These are phyloP conservation scores for Skeletonema tropicum DNA, from an alignment of 108 stramenopile genomes.

Conservation along the genomic window DNA sequence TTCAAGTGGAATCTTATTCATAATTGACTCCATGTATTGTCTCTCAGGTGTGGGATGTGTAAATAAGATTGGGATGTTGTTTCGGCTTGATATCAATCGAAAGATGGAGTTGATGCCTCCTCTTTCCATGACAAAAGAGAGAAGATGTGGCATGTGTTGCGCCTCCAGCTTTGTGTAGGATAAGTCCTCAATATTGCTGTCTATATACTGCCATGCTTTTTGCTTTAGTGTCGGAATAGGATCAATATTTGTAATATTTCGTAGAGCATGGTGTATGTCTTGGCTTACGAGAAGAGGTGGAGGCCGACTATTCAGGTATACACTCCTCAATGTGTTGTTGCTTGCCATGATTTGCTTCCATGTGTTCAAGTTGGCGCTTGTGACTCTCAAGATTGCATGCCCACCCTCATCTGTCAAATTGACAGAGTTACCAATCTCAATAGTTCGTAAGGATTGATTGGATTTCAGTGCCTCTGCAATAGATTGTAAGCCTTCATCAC, in stretches of 20 bases:
- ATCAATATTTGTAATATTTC: slow-evolving; percentile 6
- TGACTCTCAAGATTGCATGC: slow-evolving; percentile 20
- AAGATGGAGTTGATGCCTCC: slow-evolving; percentile 22
- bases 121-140: slow-evolving; percentile 20
- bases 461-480: slow-evolving; percentile 30
- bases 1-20: slow-evolving; percentile 26
- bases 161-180: slow-evolving; percentile 22
- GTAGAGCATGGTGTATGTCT: not conserved
- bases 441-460: slow-evolving; percentile 25
- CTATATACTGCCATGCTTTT: slow-evolving; percentile 17
- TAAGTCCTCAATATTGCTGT: slow-evolving; percentile 16
- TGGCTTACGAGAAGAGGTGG: not conserved
- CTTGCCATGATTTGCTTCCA: slow-evolving; percentile 14
- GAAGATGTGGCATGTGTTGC: slow-evolving; percentile 28
- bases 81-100: slow-evolving; percentile 16
- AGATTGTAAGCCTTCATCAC: slow-evolving; percentile 24
- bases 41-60: slow-evolving; percentile 28
- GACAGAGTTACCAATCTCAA: slow-evolving; percentile 19
- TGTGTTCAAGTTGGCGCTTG: slow-evolving; percentile 16
- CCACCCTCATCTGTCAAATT: slow-evolving; percentile 26
- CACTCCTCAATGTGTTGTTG: slow-evolving; percentile 15
- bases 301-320: slow-evolving; percentile 10
- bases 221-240: slow-evolving; percentile 10
- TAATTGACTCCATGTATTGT: slow-evolving; percentile 16
- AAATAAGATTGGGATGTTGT: slow-evolving; percentile 21